phyloP scores from a whole-genome alignment of 2,329 filamentous ascomycete species.

The Lasiodiplodia sp. region DNA sequence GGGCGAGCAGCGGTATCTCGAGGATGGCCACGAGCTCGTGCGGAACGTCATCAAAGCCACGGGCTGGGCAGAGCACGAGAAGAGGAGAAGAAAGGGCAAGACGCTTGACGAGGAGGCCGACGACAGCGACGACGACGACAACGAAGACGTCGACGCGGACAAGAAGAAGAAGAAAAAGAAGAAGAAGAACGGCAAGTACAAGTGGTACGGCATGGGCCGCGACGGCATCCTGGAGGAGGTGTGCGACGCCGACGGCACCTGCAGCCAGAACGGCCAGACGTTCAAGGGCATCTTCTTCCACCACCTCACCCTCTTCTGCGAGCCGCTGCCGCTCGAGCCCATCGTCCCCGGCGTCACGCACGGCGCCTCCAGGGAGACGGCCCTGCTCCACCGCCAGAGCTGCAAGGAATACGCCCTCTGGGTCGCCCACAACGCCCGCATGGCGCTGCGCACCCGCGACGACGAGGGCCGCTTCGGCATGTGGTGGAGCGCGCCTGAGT shows the following conservation, averaged over 20 bases:
- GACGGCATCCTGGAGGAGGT: slow-evolving; percentile 82
- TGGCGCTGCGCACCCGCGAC: slow-evolving; percentile 75
- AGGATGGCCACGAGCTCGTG: slow-evolving; percentile 81
- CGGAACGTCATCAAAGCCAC: slow-evolving; percentile 77
- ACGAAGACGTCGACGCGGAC: background rate
- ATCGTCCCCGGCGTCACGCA: slow-evolving; percentile 55
- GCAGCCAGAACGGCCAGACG: slow-evolving; percentile 83
- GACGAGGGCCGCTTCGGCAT: slow-evolving; percentile 75
- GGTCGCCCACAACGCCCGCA: slow-evolving; percentile 79
- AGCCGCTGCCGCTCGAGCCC: slow-evolving; percentile 61
- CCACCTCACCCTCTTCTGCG: slow-evolving; percentile 81
- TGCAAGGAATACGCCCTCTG: slow-evolving; percentile 75
- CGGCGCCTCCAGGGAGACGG: slow-evolving; percentile 41
- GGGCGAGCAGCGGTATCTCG: slow-evolving; percentile 72
- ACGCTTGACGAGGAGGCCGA: slow-evolving; percentile 20
- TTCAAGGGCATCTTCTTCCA: slow-evolving; percentile 98
- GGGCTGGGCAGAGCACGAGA: slow-evolving; percentile 65
- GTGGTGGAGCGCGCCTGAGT: slow-evolving; percentile 74
- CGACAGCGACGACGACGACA: background rate
- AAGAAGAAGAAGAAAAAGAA: slow-evolving; percentile 42
- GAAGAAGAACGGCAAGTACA: slow-evolving; percentile 24
- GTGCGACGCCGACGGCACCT: slow-evolving; percentile 77
- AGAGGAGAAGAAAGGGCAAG: slow-evolving; percentile 41
- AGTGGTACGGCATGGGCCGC: slow-evolving; percentile 78
- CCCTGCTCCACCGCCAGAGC: slow-evolving; percentile 59